Percentiles rank a stretch among this genome's conserved stretches.
These are phyloP conservation scores for Saururus chinensis DNA, from an alignment of 164 flowering plant genomes.

Conservation along the genomic window DNA sequence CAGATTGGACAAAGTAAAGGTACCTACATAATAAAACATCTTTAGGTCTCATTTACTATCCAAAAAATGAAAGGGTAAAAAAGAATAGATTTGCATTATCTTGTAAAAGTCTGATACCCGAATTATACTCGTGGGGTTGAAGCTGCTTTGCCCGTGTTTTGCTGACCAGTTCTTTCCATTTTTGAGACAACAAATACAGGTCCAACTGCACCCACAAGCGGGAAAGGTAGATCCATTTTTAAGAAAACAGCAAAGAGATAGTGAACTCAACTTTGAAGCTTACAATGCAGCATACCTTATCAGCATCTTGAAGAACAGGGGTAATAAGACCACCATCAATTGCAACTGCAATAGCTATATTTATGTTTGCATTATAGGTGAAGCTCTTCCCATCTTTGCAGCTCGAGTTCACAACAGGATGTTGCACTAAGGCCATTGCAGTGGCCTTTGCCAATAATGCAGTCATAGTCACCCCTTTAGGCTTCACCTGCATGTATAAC, in stretches of 20 bases:
- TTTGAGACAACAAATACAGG: conserved; percentile 71
- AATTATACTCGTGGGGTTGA: conserved; percentile 81
- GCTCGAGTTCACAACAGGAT: conserved; percentile 75
- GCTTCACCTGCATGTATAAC: conserved; percentile 46
- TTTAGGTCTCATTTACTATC: conserved; percentile 4
- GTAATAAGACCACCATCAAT: conserved; percentile 90
- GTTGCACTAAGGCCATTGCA: conserved; percentile 87
- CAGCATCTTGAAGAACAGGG: conserved; percentile 92
- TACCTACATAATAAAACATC: conserved; percentile 36
- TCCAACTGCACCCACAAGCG: conserved; percentile 47
- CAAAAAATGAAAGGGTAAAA: background rate
- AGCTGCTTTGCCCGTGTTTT: conserved; percentile 87
- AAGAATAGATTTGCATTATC: background rate
- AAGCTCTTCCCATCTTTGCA: conserved; percentile 92
- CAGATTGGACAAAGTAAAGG: conserved; percentile 88
- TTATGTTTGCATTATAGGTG: conserved; percentile 60
- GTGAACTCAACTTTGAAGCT: background rate
- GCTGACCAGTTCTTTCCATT: conserved; percentile 77
- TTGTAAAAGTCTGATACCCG: conserved; percentile 36
- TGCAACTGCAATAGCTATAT: conserved; percentile 89
- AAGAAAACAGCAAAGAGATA: conserved; percentile 1
- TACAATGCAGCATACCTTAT: conserved; percentile 41
- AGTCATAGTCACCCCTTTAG: conserved; percentile 94
- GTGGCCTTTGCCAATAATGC: conserved; percentile 78
- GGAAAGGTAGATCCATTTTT: background rate